These are phyloP conservation scores for Protomyces macrosporus DNA, from an alignment of 1,139 yeast species.

Conservation along the genomic window DNA sequence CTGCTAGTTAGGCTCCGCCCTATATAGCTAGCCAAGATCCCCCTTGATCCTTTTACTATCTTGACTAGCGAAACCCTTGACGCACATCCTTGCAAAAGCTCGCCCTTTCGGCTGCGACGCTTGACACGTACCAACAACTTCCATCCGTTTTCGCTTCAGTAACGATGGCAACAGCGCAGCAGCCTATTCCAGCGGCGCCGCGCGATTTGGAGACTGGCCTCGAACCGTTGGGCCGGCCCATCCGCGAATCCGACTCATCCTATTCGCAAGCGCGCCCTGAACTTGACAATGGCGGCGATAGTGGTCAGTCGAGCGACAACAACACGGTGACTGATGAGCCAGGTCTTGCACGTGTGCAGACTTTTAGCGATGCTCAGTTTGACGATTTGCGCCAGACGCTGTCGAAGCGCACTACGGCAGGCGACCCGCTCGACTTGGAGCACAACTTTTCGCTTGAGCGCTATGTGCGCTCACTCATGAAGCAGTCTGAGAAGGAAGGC, in stretches of 20 bases:
- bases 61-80: too few species aligned
- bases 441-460: conserved; percentile 30
- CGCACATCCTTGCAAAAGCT: too few species aligned
- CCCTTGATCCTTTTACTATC: too few species aligned
- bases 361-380: conserved; percentile 7
- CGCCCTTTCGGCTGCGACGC: too few species aligned
- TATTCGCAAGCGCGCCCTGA: neutral
- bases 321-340: conserved; percentile 1
- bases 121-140: too few species aligned
- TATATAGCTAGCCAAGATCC: too few species aligned
- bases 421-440: conserved; percentile 22
- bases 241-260: neutral
- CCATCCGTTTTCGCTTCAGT: too few species aligned
- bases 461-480: conserved; percentile 31
- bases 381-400: conserved; percentile 16
- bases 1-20: too few species aligned
- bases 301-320: neutral
- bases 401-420: conserved; percentile 8
- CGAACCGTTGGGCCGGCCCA: conserved; percentile 14
- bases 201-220: conserved; percentile 18
- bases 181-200: conserved; percentile 15
- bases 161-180: neutral
- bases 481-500: conserved; percentile 27
- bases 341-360: conserved; percentile 11
- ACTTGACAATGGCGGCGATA: neutral